Percentiles rank a stretch among this genome's conserved stretches.
phyloP scores from a whole-genome alignment of 495 filamentous ascomycete species.

The Trichoderma erinaceum region DNA sequence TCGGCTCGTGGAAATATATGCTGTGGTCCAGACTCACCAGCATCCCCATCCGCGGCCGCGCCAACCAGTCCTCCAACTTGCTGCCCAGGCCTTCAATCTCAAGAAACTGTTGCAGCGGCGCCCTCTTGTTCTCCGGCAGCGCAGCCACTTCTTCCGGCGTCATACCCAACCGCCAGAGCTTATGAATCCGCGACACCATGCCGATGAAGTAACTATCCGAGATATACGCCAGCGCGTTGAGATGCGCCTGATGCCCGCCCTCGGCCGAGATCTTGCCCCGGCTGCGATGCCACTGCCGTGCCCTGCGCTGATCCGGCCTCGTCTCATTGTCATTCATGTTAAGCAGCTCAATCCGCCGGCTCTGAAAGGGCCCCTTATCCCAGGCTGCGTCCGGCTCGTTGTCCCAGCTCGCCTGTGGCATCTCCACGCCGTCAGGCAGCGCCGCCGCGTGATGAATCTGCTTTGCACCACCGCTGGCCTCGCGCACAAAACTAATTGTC shows the following conservation, averaged over 20 bases:
- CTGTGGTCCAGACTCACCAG: conserved; percentile 92
- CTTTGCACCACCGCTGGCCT: conserved; percentile 55
- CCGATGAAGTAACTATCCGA: conserved; percentile 89
- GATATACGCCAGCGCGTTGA: conserved; percentile 86
- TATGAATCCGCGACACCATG: conserved; percentile 72
- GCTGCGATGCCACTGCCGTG: conserved; percentile 73
- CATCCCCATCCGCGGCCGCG: conserved; percentile 67
- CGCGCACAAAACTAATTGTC: conserved; percentile 78
- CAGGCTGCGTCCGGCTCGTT: conserved; percentile 17
- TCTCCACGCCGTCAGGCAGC: conserved; percentile 45
- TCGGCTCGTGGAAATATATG: conserved; percentile 90
- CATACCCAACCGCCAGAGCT: conserved; percentile 56
- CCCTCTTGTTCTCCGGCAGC: conserved; percentile 27
- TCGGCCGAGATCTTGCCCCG: conserved; percentile 62
- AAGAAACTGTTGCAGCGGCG: conserved; percentile 30
- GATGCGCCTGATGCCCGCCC: conserved; percentile 73
- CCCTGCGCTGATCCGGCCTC: conserved; percentile 57
- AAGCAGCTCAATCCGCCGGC: conserved; percentile 46
- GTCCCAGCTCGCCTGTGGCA: conserved; percentile 30
- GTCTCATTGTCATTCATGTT: conserved; percentile 27
- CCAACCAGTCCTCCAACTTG: conserved; percentile 33
- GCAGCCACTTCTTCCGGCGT: conserved; percentile 27
- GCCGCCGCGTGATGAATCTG: conserved; percentile 54
- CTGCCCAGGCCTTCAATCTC: conserved; percentile 38
- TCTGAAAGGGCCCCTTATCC: conserved; percentile 49